Evolutionary conservation across 768 basidiomycete species (phyloP).

Genomic region (Boletus rubescentipes): DNA sequence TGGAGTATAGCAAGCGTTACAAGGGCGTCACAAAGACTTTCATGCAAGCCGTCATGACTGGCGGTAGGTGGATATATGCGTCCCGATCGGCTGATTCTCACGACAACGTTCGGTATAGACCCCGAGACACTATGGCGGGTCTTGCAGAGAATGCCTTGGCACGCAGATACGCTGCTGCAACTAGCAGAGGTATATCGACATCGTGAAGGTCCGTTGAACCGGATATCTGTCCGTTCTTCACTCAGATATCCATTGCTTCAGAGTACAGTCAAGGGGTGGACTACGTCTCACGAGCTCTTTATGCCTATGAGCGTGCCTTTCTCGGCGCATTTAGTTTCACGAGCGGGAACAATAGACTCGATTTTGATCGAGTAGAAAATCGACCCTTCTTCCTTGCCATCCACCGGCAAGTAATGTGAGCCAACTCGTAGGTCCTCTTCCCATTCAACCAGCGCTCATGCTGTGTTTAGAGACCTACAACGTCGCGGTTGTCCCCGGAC

Average conservation of each 20-base stretch:
- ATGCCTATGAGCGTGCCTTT: slow-evolving; percentile 90
- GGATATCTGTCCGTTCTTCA: neutral
- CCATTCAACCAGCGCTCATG: neutral
- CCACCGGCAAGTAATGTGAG: slow-evolving; percentile 79
- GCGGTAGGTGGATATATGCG: slow-evolving; percentile 51
- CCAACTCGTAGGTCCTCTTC: neutral
- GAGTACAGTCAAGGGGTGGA: slow-evolving; percentile 85
- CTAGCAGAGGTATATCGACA: slow-evolving; percentile 47
- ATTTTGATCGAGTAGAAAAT: slow-evolving; percentile 90
- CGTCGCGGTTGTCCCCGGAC: slow-evolving; percentile 89
- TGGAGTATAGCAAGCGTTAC: slow-evolving; percentile 84
- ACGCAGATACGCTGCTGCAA: slow-evolving; percentile 75
- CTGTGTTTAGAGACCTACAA: slow-evolving; percentile 63
- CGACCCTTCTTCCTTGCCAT: slow-evolving; percentile 89
- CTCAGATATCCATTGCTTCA: slow-evolving; percentile 27
- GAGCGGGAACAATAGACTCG: slow-evolving; percentile 75
- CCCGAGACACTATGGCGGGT: slow-evolving; percentile 78
- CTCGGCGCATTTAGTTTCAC: slow-evolving; percentile 86
- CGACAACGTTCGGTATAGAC: slow-evolving; percentile 41
- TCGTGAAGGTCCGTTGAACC: slow-evolving; percentile 67
- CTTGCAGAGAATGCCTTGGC: slow-evolving; percentile 80
- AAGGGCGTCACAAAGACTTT: slow-evolving; percentile 79
- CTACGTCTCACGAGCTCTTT: slow-evolving; percentile 88
- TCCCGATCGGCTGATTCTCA: neutral
- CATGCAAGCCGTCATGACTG: slow-evolving; percentile 75